Conservation (phyloP, 2,329 filamentous ascomycete species). For the Aotearoamyces nothofagi region DNA sequence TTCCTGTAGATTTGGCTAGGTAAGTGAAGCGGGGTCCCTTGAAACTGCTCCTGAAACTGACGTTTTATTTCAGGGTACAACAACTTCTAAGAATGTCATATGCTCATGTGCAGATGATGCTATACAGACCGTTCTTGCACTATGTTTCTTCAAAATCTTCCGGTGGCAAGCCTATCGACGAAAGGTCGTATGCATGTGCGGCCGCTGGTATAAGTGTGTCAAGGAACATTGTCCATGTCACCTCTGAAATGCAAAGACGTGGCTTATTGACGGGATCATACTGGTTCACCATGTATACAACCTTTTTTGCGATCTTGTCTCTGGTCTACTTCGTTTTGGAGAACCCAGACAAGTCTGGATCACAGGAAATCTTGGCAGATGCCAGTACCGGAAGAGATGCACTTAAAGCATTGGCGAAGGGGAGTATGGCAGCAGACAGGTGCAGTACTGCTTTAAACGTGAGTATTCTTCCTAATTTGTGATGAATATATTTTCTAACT, state of each 20-base stretch:
- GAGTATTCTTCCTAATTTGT: slow-evolving; percentile 21
- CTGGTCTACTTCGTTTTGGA: slow-evolving; percentile 69
- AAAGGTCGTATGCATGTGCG: slow-evolving; percentile 62
- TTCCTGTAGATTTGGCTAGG: slow-evolving; percentile 60
- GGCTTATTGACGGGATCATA: slow-evolving; percentile 66
- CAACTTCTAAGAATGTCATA: slow-evolving; percentile 68
- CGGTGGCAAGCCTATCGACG: slow-evolving; percentile 45
- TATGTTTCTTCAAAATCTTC: slow-evolving; percentile 56
- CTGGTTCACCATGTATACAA: slow-evolving; percentile 77
- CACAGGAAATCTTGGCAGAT: slow-evolving; percentile 70
- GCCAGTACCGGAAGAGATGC: slow-evolving; percentile 74
- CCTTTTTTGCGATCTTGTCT: slow-evolving; percentile 68
- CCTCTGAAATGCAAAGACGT: slow-evolving; percentile 60
- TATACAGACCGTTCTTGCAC: slow-evolving; percentile 73
- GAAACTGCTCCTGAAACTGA: slow-evolving; percentile 1
- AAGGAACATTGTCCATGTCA: slow-evolving; percentile 65
- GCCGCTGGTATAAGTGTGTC: slow-evolving; percentile 44
- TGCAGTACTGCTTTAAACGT: slow-evolving; percentile 68
- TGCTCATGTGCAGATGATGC: slow-evolving; percentile 67
- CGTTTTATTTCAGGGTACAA: slow-evolving; percentile 37
- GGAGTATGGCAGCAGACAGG: slow-evolving; percentile 78
- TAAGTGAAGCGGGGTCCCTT: slow-evolving; percentile 27
- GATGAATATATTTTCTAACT: slow-evolving; percentile 9
- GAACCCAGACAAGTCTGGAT: slow-evolving; percentile 60
- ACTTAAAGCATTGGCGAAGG: slow-evolving; percentile 61